phyloP scores from a whole-genome alignment of 2,329 filamentous ascomycete species.

The Arthrocladium fulminans region DNA sequence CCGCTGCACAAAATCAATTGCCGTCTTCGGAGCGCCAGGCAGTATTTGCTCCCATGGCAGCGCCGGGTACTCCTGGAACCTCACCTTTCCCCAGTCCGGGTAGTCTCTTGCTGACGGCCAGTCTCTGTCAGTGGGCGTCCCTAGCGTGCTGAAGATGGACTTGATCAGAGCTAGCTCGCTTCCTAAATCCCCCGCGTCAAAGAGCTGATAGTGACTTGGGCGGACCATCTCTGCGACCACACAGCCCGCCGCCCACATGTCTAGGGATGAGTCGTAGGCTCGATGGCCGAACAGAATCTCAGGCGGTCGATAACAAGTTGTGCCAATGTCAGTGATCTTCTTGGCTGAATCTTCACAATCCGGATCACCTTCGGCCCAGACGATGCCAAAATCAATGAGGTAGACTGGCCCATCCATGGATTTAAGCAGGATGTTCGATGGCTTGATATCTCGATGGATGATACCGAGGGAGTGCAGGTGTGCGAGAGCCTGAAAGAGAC shows the following conservation, averaged over 20 bases:
- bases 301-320: slow-evolving; percentile 80
- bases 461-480: slow-evolving; percentile 67
- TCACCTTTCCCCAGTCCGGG: slow-evolving; percentile 77
- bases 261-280: slow-evolving; percentile 61
- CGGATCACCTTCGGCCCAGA: slow-evolving; percentile 59
- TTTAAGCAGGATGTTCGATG: slow-evolving; percentile 71
- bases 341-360: slow-evolving; percentile 53
- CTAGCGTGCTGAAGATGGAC: slow-evolving; percentile 85
- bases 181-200: slow-evolving; percentile 80
- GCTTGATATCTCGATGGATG: slow-evolving; percentile 90
- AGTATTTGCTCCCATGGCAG: slow-evolving; percentile 63
- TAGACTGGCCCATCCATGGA: slow-evolving; percentile 62
- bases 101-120: slow-evolving; percentile 63
- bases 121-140: slow-evolving; percentile 66
- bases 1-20: slow-evolving; percentile 55
- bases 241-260: slow-evolving; percentile 83
- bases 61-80: slow-evolving; percentile 66
- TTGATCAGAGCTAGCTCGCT: slow-evolving; percentile 85
- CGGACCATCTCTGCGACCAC: slow-evolving; percentile 69
- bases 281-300: slow-evolving; percentile 81
- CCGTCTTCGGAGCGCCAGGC: slow-evolving; percentile 48
- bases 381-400: slow-evolving; percentile 85
- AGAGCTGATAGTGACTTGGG: slow-evolving; percentile 53
- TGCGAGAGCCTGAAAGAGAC: slow-evolving; percentile 61
- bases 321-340: slow-evolving; percentile 91